A percentile compares a stretch with the other conserved stretches of the same genome.
Conservation (phyloP, 805 yeast genomes). For the Ogataea henricii region DNA sequence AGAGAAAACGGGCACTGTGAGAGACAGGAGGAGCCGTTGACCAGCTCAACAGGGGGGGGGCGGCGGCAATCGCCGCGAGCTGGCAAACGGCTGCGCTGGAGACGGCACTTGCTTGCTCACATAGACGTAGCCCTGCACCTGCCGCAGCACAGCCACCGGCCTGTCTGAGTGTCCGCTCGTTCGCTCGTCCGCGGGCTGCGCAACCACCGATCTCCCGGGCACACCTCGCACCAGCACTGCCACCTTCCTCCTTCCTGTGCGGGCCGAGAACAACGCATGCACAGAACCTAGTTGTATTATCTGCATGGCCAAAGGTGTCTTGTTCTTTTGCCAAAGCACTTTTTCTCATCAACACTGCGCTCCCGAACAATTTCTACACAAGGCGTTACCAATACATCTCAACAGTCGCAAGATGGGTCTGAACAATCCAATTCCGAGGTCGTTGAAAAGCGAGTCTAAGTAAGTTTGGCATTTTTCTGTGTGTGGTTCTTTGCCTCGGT, state of each 20-base stretch:
- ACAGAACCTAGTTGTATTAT: not conserved
- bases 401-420: conserved; percentile 55
- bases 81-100: not conserved
- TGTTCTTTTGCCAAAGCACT: not conserved
- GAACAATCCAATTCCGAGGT: conserved; percentile 94
- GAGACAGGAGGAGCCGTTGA: not conserved
- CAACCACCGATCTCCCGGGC: conserved; percentile 1
- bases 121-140: too few relatives aligned
- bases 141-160: too few relatives aligned
- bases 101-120: too few relatives aligned
- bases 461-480: conserved; percentile 49
- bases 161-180: too few relatives aligned
- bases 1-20: not conserved
- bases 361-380: not conserved
- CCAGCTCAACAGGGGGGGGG: not conserved
- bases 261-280: conserved; percentile 6
- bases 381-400: not conserved
- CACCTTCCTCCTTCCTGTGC: conserved; percentile 7
- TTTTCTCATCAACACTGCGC: not conserved
- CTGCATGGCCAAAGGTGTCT: not conserved
- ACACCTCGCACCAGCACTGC: conserved; percentile 13
- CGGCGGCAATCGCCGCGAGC: not conserved
- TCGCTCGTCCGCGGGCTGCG: not conserved
- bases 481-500: not conserved
- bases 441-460: conserved; percentile 83